Evolutionary conservation across 2,329 filamentous ascomycete genomes (phyloP), one percentile per base, ranked within the genome.

Genomic region (Bipolaris sorokiniana): DNA sequence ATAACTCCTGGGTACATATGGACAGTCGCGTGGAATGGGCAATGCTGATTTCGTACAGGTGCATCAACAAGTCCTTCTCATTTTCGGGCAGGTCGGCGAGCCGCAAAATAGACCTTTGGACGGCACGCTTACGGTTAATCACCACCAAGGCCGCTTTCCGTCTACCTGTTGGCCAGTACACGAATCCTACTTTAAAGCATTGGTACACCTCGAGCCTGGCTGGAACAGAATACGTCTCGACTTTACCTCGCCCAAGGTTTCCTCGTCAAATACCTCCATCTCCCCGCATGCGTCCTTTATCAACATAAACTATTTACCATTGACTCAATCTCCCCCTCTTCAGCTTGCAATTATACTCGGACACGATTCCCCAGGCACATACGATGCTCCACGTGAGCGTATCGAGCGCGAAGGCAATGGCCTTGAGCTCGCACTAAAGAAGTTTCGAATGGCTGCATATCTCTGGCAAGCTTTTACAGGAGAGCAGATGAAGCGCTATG

Each of bases 401-500:
- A 80, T 85, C 53, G 86, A 90, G 75, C 87, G 84, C 65, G 93
- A 96, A 81, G 93, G 91, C 16, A 96, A 97, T 75, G 85, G 84
- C 1, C 73, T 98, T 34, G 88, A 93, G 10, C 87, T 86, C 7
- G 95, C 95, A 0, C 84, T 96, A 49, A 87, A 86, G 69, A 99
- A 99, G 74, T 97, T 95, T 74, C 87, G 93, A 62, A 97, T 96
- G 90, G 90, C 92, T 16, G 94, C 92, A 22, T 97, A 98, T 73
- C 82, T 98, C 13, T 98, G 95, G 93, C 95, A 99, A 75, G 92
- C 93, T 7, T 98, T 96, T 70, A 98, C 94, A 0, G 92, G 91
- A 6, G 95, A 99, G 75, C 93, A 98, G 74, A 98, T 98, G 94
- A 90, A 87, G 75, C 88, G 92, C 61, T 90, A 97, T 73, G 90